These are phyloP conservation scores for Usnea hakonensis DNA, from an alignment of 495 filamentous ascomycete species.

Conservation along the genomic window DNA sequence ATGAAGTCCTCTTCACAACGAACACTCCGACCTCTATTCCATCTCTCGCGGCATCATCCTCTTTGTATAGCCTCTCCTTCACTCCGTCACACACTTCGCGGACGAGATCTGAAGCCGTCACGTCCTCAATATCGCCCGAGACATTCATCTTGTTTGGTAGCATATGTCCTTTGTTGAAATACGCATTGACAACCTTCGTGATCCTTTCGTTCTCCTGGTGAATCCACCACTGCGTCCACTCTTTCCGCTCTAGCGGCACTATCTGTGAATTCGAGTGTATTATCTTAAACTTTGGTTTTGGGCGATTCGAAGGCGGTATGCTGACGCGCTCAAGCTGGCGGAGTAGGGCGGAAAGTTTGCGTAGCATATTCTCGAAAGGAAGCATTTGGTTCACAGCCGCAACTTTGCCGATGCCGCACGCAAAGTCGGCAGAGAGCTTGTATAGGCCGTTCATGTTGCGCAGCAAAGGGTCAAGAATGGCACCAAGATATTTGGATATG, in stretches of 20 bases:
- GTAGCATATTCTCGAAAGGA: constrained; percentile 48
- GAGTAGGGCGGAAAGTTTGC: constrained; percentile 45
- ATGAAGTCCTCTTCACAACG: constrained; percentile 45
- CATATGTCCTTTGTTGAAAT: constrained; percentile 47
- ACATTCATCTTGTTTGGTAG: constrained; percentile 25
- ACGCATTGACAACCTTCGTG: constrained; percentile 49
- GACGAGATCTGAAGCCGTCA: constrained; percentile 48
- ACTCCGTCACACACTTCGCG: constrained; percentile 60
- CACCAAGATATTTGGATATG: constrained; percentile 55
- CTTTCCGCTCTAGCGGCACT: constrained; percentile 46
- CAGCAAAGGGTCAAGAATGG: constrained; percentile 59
- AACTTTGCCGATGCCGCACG: constrained; percentile 50
- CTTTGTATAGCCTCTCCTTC: constrained; percentile 39
- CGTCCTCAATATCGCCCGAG: constrained; percentile 31
- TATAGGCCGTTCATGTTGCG: constrained; percentile 59
- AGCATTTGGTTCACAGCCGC: constrained; percentile 50
- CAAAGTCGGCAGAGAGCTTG: constrained; percentile 52
- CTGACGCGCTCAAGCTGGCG: constrained; percentile 29
- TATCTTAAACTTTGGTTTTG: constrained; percentile 40
- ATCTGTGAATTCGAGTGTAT: constrained; percentile 46
- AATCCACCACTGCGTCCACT: constrained; percentile 65
- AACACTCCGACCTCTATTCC: constrained; percentile 58
- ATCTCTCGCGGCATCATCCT: constrained; percentile 37
- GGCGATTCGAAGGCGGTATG: constrained; percentile 26
- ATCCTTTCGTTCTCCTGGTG: constrained; percentile 64